Conservation (phyloP, 805 yeast species). For the Candida saitoana region DNA sequence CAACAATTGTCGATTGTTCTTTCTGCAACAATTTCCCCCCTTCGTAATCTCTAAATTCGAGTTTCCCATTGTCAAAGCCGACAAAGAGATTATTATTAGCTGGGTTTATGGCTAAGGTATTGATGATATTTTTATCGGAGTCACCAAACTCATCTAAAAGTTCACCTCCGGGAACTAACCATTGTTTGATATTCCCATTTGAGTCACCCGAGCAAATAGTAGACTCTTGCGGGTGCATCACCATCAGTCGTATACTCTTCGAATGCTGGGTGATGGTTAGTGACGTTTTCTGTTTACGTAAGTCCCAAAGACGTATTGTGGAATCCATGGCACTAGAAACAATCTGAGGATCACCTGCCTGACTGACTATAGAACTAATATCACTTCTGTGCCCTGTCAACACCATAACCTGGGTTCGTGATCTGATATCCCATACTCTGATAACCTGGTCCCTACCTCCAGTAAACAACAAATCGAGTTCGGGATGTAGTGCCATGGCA, state of each 20-base stretch:
- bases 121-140: conserved; percentile 50
- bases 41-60: conserved; percentile 75
- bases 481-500: conserved; percentile 81
- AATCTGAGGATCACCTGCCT: conserved; percentile 79
- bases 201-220: conserved; percentile 80
- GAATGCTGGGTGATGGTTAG: conserved; percentile 80
- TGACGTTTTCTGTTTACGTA: conserved; percentile 69
- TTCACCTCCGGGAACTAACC: conserved; percentile 77
- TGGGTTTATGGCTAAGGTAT: conserved; percentile 62
- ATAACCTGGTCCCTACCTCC: conserved; percentile 88
- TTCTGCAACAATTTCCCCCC: conserved; percentile 62
- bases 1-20: conserved; percentile 49
- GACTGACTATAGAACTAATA: conserved; percentile 63
- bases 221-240: conserved; percentile 62
- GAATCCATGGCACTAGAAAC: conserved; percentile 80
- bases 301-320: conserved; percentile 86
- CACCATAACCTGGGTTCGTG: conserved; percentile 68
- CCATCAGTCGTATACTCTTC: conserved; percentile 72
- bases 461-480: conserved; percentile 73
- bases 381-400: conserved; percentile 79
- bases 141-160: conserved; percentile 54
- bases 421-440: conserved; percentile 90
- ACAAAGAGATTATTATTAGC: conserved; percentile 61
- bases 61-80: conserved; percentile 80
- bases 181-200: conserved; percentile 69